These are phyloP conservation scores for Tulasnella sp. DNA, from an alignment of 768 basidiomycete genomes.

Conservation along the genomic window DNA sequence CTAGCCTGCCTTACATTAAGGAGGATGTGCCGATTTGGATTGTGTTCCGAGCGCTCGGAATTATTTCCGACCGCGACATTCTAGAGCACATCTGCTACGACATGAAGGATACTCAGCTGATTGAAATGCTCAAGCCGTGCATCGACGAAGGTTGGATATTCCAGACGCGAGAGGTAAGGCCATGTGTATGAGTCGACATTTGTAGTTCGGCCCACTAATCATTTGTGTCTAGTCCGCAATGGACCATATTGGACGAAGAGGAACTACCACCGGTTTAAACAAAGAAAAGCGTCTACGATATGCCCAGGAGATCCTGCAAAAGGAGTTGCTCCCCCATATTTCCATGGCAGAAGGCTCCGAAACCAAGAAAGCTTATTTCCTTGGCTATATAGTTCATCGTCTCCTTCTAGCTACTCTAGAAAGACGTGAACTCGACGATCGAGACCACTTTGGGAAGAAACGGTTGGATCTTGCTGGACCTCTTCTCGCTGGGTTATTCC, in stretches of 20 bases:
- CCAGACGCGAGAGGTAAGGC: constrained; percentile 82
- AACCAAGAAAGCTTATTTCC: constrained; percentile 98
- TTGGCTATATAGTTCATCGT: constrained; percentile 99
- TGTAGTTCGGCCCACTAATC: constrained; percentile 28
- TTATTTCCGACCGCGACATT: constrained; percentile 96
- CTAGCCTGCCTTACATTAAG: constrained; percentile 96
- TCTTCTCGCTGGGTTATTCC: constrained; percentile 91
- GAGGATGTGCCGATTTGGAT: constrained; percentile 99
- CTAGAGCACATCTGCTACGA: constrained; percentile 99
- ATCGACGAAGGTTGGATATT: constrained; percentile 98
- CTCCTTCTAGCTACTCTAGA: constrained; percentile 90
- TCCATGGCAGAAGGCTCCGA: constrained; percentile 94
- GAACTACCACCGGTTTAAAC: constrained; percentile 87
- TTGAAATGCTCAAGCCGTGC: constrained; percentile 97
- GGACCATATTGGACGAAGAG: constrained; percentile 98
- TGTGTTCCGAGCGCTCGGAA: constrained; percentile 94
- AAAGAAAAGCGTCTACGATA: constrained; percentile 91
- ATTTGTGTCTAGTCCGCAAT: constrained; percentile 54
- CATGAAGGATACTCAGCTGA: constrained; percentile 90
- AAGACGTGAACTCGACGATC: constrained; percentile 92
- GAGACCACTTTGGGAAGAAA: constrained; percentile 99
- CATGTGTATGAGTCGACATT: not conserved
- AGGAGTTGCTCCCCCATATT: constrained; percentile 97
- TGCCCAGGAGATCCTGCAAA: constrained; percentile 96
- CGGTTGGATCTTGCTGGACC: constrained; percentile 94